Evolutionary conservation across 257 asterid genomes (phyloP), one percentile per base, ranked within the genome.

Genomic region (Orobanche coerulescens): DNA sequence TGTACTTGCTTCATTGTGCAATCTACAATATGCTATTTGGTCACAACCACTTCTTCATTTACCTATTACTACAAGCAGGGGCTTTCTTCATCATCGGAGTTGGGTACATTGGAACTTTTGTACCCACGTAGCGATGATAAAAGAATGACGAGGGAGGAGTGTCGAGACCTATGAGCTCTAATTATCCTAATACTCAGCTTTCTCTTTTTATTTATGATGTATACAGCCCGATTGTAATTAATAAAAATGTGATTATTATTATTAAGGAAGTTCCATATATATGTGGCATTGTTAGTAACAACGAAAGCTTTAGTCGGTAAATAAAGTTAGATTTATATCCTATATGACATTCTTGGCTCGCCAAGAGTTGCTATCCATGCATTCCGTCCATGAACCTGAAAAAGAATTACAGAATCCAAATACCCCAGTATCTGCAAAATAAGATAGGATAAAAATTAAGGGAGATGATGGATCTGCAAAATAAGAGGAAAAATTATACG

Each of bases 1-100:
- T 82, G 92, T 87, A 75, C 69, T 76, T 90, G 79, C 75, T 84
- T 61, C 89, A 87, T 55, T 90, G 97, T 64, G 94, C 97, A 13
- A 68, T 78, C 59, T 84, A 87, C 77, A 84, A 90, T 80, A 64
- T 90, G 75, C 65, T 84, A 47, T 84, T 68, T 43, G 87, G 79
- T 22, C 71, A 77, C 47, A 75, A 90, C 67, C 93, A 84, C 62
- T 79, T 90, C 72, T 90, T 76, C 79, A 60, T 90, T 31, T 90
- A 90, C 71, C 86, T 90, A 42, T 49, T 84, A 59, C 82, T 90
- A 62, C 97, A 87, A 72, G 90, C 95, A 43, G 76, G 69, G 34
- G 95, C 97, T 6, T 90, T 90, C 81, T 90, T 87, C 70, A 59
- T 71, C 55, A 71, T 81, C 9, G 97, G 97, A 61, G 13, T 82